Base-by-base conservation (phyloP, 1,139 yeast species). In the Suhomyces anneliseae region DNA sequence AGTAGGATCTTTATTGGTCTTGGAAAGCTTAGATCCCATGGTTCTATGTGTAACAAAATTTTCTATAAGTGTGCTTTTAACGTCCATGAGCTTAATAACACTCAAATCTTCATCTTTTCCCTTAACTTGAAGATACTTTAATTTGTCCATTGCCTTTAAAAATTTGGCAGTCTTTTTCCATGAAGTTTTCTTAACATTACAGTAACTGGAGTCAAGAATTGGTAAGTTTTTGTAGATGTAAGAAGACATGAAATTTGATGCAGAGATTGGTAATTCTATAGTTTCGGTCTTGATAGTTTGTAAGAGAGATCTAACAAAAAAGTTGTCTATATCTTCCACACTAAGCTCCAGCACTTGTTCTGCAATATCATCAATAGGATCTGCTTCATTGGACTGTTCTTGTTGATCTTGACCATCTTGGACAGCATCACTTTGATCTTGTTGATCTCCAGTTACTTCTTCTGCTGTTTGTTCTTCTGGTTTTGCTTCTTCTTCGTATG, bases 131-230 rank as follows among this genome's bases (percentile, higher is more conserved):
- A 89, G 54, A 48, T 85, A 79, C 1, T 82, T 81, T 43, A 77
- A 75, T 60, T 90, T 92, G 53, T 87, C 96, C 85, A 90, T 89
- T 6, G 87, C 83, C 60, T 90, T 92, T 47, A 92, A 70, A 58
- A 84, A 90, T 64, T 90, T 92, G 19, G 92, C 78, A 1, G 95
- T 82, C 61, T 93, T 93, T 64, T 87, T 90, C 95, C 95, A 92
- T 3, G 92, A 81, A 0, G 97, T 85, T 58, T 83, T 85, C 65
- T 90, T 92, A 58, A 93, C 79, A 50, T 79, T 83, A 38, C 89
- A 79, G 39, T 74, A 74, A n/a, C 68, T 65, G 1, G 78, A 64
- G 53, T 81, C 81, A 38, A 73, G 58, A 11, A 66, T 65, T 0
- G 96, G 95, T n/a, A 92, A 68, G 62, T 90, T 88, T 45, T 80